These are phyloP conservation scores for Euphorbia peplus DNA, from an alignment of 345 rosid species.

Conservation along the genomic window DNA sequence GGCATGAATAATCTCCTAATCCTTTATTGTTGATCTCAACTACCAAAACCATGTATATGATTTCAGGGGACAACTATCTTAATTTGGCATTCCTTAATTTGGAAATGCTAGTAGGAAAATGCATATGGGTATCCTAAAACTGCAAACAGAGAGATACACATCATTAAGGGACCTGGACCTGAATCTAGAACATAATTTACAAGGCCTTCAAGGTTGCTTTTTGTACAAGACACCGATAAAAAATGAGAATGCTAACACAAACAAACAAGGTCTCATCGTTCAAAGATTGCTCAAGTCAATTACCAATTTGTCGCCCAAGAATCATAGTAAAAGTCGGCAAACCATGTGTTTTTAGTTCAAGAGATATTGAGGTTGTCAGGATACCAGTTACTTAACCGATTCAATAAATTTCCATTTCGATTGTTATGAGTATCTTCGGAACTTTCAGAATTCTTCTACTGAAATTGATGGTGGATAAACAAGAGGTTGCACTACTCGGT, in stretches of 20 bases:
- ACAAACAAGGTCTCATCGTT: conserved; percentile 1
- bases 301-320: conserved; percentile 98
- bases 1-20: not conserved
- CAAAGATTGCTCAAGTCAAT: conserved; percentile 6
- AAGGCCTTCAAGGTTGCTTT: not conserved
- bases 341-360: too few species aligned
- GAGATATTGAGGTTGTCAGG: too few species aligned
- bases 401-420: too few species aligned
- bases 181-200: conserved; percentile 2
- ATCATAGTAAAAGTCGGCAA: conserved; percentile 90
- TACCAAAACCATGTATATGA: not conserved
- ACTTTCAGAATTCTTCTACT: too few species aligned
- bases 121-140: not conserved
- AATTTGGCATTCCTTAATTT: not conserved
- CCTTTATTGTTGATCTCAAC: not conserved
- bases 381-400: too few species aligned
- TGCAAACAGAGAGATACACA: not conserved
- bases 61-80: not conserved
- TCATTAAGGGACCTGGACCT: not conserved
- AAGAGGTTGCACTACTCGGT: too few species aligned
- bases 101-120: not conserved
- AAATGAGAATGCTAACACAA: not conserved
- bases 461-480: too few species aligned
- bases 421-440: too few species aligned
- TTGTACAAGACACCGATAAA: not conserved